Evolutionary conservation across 2,329 filamentous ascomycete genomes (phyloP).

Genomic region (Aspergillus aculeatinus): DNA sequence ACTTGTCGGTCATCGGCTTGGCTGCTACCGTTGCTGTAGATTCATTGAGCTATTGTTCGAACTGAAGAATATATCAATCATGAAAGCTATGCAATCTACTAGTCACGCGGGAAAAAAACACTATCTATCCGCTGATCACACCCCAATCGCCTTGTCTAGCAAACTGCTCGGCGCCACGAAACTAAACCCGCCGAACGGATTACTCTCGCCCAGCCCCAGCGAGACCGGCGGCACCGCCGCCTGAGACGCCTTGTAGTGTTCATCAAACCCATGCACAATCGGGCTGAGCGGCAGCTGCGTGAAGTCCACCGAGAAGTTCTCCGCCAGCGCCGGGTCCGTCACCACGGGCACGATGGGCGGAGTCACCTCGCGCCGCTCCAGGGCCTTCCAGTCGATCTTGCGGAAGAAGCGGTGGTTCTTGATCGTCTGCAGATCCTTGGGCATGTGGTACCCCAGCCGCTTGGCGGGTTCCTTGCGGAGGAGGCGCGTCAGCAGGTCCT

Average conservation of each 20-base stretch:
- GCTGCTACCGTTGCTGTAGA: too few species aligned
- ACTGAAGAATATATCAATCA: too few species aligned
- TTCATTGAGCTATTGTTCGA: too few species aligned
- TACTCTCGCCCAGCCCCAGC: conserved; percentile 28
- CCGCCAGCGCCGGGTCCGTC: conserved; percentile 90
- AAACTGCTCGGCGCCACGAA: conserved; percentile 50
- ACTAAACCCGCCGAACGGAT: conserved; percentile 51
- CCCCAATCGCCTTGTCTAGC: conserved; percentile 41
- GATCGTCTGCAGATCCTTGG: conserved; percentile 79
- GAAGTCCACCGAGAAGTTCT: conserved; percentile 95
- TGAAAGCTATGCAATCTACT: too few species aligned
- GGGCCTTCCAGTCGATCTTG: conserved; percentile 89
- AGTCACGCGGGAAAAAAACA: too few species aligned
- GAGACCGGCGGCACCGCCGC: conserved; percentile 20
- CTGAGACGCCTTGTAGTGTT: conserved; percentile 22
- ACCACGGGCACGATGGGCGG: conserved; percentile 91
- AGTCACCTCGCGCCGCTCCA: conserved; percentile 77
- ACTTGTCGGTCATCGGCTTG: too few species aligned
- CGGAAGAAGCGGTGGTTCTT: conserved; percentile 96
- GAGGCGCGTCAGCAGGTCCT: conserved; percentile 86
- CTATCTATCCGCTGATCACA: conserved; percentile 7
- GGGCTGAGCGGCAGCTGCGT: conserved; percentile 82
- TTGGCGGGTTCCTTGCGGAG: conserved; percentile 90
- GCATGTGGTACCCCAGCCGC: conserved; percentile 82
- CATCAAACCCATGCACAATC: conserved; percentile 47